Conservation (phyloP, 2,329 filamentous ascomycete genomes). For the Cyphellophora attinorum region DNA sequence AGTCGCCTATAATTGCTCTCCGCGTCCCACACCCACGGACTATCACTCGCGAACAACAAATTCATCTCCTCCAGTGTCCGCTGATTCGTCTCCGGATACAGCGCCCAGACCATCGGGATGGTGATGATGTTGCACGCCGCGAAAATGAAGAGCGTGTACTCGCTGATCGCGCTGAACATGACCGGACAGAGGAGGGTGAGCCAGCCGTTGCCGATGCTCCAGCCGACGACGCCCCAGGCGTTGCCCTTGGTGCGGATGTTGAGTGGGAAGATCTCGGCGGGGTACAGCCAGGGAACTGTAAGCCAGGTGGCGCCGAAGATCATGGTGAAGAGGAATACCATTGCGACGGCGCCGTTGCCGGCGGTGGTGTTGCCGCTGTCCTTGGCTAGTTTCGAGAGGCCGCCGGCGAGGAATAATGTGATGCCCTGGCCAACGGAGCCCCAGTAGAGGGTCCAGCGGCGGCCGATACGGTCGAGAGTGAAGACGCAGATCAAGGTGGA, state of each 20-base stretch:
- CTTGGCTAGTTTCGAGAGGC: conserved; percentile 47
- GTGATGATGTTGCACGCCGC: conserved; percentile 56
- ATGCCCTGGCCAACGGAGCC: conserved; percentile 55
- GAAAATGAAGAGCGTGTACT: conserved; percentile 68
- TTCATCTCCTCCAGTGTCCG: conserved; percentile 69
- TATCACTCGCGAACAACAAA: conserved; percentile 57
- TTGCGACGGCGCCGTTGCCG: conserved; percentile 56
- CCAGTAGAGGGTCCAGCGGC: conserved; percentile 62
- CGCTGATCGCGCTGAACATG: conserved; percentile 55
- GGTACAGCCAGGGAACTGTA: conserved; percentile 54
- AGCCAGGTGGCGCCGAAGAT: conserved; percentile 55
- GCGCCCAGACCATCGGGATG: conserved; percentile 61
- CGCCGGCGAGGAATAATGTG: conserved; percentile 58
- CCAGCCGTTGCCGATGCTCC: conserved; percentile 68
- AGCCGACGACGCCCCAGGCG: conserved; percentile 66
- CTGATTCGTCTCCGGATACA: conserved; percentile 67
- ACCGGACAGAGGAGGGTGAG: conserved; percentile 45
- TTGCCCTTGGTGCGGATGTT: conserved; percentile 65
- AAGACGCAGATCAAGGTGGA: conserved; percentile 60
- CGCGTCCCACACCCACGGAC: conserved; percentile 62
- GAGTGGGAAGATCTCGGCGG: conserved; percentile 64
- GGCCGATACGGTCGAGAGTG: conserved; percentile 58
- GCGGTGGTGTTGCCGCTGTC: conserved; percentile 39
- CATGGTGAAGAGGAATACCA: conserved; percentile 61
- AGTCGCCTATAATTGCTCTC: conserved; percentile 55